phyloP scores from a whole-genome alignment of 352 stramenopile genomes.

The Phytopythium chamaehyphon region DNA sequence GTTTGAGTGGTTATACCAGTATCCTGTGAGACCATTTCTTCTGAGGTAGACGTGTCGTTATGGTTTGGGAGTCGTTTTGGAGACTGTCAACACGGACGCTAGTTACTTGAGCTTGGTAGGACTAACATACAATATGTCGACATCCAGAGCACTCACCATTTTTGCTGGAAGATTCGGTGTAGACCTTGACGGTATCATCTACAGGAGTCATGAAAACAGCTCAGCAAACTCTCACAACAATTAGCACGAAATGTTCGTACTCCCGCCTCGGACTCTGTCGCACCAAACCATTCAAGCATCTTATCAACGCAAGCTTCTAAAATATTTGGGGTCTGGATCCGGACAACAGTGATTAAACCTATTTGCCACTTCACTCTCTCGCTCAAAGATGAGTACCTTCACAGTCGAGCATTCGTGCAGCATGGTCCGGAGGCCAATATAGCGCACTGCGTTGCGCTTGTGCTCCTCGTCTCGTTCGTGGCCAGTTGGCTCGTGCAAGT shows the following conservation, averaged over 20 bases:
- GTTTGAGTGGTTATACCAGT: too few species aligned
- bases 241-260: slow-evolving; percentile 9
- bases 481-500: slow-evolving; percentile 51
- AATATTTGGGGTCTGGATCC: slow-evolving; percentile 35
- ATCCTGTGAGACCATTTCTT: too few species aligned
- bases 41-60: too few species aligned
- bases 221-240: too few species aligned
- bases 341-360: neutral
- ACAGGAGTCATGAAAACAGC: too few species aligned
- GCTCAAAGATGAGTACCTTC: slow-evolving; percentile 26
- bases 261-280: slow-evolving; percentile 14
- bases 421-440: slow-evolving; percentile 49
- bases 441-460: slow-evolving; percentile 46
- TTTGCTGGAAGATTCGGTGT: slow-evolving; percentile 42
- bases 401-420: slow-evolving; percentile 42
- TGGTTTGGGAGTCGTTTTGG: too few species aligned
- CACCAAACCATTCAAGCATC: slow-evolving; percentile 60
- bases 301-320: slow-evolving; percentile 44
- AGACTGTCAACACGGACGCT: too few species aligned
- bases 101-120: too few species aligned
- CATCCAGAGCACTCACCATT: slow-evolving; percentile 32
- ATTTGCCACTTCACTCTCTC: too few species aligned
- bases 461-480: slow-evolving; percentile 48
- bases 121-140: too few species aligned
- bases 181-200: slow-evolving; percentile 18